Evolutionary conservation across 768 basidiomycete genomes (phyloP).

Genomic region (Xerocomus potaroensis): DNA sequence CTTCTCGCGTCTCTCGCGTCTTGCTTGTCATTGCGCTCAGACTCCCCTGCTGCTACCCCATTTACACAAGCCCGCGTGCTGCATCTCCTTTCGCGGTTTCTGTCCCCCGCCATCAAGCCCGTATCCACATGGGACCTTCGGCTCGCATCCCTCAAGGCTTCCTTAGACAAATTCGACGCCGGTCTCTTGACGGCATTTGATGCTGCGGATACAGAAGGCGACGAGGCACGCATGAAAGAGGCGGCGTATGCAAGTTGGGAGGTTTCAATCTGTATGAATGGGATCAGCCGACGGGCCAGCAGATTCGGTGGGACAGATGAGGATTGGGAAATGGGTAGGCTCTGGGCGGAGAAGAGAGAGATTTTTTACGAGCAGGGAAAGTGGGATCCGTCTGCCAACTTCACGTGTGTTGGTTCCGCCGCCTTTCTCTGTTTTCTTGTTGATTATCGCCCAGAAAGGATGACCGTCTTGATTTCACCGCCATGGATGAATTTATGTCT

Average conservation of each 20-base stretch:
- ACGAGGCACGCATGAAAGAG: constrained; percentile 76
- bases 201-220: constrained; percentile 65
- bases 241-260: constrained; percentile 85
- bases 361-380: constrained; percentile 83
- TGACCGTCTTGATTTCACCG: constrained; percentile 74
- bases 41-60: constrained; percentile 38
- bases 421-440: background rate
- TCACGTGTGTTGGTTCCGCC: constrained; percentile 47
- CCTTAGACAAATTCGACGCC: constrained; percentile 87
- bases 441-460: constrained; percentile 37
- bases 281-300: constrained; percentile 18
- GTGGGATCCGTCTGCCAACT: constrained; percentile 81
- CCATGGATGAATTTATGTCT: constrained; percentile 91
- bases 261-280: constrained; percentile 52
- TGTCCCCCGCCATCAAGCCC: constrained; percentile 69
- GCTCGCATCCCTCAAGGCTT: constrained; percentile 61
- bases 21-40: constrained; percentile 40
- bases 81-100: constrained; percentile 67
- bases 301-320: constrained; percentile 1
- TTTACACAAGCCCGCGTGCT: constrained; percentile 63
- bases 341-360: constrained; percentile 94
- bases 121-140: constrained; percentile 62
- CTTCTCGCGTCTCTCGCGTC: constrained; percentile 47
- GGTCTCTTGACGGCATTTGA: constrained; percentile 86
- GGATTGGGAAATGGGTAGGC: constrained; percentile 91